Base-by-base conservation (phyloP, 106 monocot genomes). In the Allium fistulosum region DNA sequence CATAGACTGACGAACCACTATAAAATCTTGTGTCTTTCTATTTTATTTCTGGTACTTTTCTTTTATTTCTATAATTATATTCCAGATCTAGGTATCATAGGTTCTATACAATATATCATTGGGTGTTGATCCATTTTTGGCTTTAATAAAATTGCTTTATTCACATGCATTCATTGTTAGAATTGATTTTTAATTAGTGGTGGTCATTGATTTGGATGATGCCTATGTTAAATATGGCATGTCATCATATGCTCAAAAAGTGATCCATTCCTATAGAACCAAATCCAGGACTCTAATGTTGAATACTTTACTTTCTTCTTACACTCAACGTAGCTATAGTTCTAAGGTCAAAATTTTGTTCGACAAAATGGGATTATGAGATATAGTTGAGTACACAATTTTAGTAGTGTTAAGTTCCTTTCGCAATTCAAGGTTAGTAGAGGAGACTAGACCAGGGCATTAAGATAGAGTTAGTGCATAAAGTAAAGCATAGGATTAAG, bases 241-340 rank as follows among this genome's bases (percentile, higher is more conserved):
- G 14, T 59, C 73, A 26, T 17, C 28, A 5, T 77, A 78, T 62
- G 83, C 83, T 1, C 57, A 51, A 26, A 72, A 14, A 59, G 51
- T 72, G 37, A 78, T 87, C 46, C n/a, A n/a, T n/a, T 58, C 76
- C 6, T n/a, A n/a, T n/a, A n/a, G n/a, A n/a, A n/a, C n/a, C n/a
- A 74, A 28, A 46, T 11, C 49, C 10, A 67, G 79, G 50, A 59
- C 70, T 1, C 67, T 80, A 4, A 53, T 77, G 2, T 87, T 77
- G 80, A 87, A 87, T 53, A 80, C 80, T 9, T 49, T 76, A 49
- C 65, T 83, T 2, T 62, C 80, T 4, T 70, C 75, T 6, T 77
- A 83, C 53, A 83, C 83, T 2, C 85, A 82, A 69, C 89, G 85
- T 37, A 85, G 89, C 3, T 79, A 85, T 47, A 55, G 61, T 11